Conservation (phyloP, 2,329 filamentous ascomycete genomes). For the Leptographium galeiforme region DNA sequence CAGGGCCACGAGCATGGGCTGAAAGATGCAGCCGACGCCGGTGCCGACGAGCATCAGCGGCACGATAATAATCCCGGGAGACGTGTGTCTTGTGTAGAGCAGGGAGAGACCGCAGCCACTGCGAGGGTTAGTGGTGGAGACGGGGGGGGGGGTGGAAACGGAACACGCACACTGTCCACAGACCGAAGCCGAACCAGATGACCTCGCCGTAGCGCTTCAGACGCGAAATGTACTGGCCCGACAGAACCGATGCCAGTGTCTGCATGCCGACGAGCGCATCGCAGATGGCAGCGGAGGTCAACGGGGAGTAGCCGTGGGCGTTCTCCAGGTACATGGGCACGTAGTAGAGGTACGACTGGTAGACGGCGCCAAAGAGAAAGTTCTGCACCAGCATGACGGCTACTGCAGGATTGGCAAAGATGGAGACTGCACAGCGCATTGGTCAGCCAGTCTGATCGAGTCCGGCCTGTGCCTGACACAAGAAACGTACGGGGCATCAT, state of each 20-base stretch:
- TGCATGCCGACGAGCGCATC: slow-evolving; percentile 17
- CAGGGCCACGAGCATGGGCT: slow-evolving; percentile 23
- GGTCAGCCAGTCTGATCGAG: neutral
- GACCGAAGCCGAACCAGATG: slow-evolving; percentile 18
- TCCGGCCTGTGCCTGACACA: too few relatives aligned
- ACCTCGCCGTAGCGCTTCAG: slow-evolving; percentile 17
- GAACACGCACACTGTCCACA: slow-evolving; percentile 18
- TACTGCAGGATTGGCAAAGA: slow-evolving; percentile 6
- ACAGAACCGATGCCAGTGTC: slow-evolving; percentile 16
- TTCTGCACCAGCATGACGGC: slow-evolving; percentile 6
- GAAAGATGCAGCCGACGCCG: slow-evolving; percentile 21
- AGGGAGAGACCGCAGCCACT: slow-evolving; percentile 19
- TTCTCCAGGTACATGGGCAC: slow-evolving; percentile 20
- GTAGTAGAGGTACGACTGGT: slow-evolving; percentile 10
- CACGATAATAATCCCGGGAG: slow-evolving; percentile 16
- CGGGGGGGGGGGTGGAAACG: neutral
- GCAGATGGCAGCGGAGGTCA: slow-evolving; percentile 18
- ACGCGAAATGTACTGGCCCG: slow-evolving; percentile 19
- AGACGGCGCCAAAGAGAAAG: slow-evolving; percentile 9
- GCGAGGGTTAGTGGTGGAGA: neutral
- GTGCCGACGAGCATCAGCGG: slow-evolving; percentile 21
- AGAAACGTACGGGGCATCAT: slow-evolving; percentile 8
- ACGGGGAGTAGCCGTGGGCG: slow-evolving; percentile 14
- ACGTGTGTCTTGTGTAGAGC: slow-evolving; percentile 14
- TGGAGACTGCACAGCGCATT: slow-evolving; percentile 1